Evolutionary conservation across 139 green algal genomes (phyloP).

Genomic region (Nannochloris sp.): DNA sequence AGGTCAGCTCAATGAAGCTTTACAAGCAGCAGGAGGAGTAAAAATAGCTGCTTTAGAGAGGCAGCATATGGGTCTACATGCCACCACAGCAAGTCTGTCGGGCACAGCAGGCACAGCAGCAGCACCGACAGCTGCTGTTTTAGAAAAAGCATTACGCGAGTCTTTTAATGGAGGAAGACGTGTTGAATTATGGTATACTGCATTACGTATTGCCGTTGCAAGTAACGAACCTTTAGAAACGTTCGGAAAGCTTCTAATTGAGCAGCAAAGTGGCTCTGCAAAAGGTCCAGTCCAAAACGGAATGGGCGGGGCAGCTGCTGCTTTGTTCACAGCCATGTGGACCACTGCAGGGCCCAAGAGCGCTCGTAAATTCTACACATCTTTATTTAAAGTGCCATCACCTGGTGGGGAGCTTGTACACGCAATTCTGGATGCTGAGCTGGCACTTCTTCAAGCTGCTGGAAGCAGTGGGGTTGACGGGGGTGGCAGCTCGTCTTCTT

Average conservation of each 20-base stretch:
- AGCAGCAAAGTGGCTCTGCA: neutral
- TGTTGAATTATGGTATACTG: neutral
- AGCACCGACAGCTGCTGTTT: neutral
- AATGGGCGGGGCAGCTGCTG: constrained; percentile 40
- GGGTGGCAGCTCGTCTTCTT: neutral
- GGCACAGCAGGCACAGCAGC: neutral
- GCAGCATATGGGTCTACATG: neutral
- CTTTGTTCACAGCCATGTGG: constrained; percentile 10
- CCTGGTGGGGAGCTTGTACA: constrained; percentile 53
- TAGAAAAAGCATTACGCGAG: neutral
- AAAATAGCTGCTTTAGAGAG: neutral
- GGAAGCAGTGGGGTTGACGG: no score
- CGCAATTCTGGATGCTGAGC: constrained; percentile 42
- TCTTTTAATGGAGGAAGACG: constrained; percentile 2
- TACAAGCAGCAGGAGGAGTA: neutral
- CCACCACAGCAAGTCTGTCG: neutral
- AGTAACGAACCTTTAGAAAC: constrained; percentile 8
- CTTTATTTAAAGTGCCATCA: constrained; percentile 43
- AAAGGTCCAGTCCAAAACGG: constrained; percentile 22
- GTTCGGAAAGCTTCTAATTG: constrained; percentile 18
- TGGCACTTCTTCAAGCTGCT: constrained; percentile 36
- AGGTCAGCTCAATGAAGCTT: neutral
- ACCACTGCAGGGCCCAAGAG: constrained; percentile 20
- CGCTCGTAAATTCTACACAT: constrained; percentile 35
- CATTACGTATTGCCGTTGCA: neutral